phyloP scores from a whole-genome alignment of 495 filamentous ascomycete species.

The Cryomyces minteri region DNA sequence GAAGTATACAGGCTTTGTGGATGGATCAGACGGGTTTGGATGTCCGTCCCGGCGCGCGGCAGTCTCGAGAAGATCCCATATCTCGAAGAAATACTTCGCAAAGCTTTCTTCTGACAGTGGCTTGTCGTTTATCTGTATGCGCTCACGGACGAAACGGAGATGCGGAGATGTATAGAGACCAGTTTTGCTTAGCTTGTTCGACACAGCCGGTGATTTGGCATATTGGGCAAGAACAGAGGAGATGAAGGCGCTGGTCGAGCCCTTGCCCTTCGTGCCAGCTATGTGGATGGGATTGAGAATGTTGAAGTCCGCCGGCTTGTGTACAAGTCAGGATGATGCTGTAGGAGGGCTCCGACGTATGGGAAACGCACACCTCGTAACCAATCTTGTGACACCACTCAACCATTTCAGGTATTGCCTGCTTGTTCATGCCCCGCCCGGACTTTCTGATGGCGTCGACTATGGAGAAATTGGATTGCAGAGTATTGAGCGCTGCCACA shows the following conservation, averaged over 20 bases:
- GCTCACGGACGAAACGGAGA: constrained; percentile 70
- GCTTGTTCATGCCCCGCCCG: constrained; percentile 45
- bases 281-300: constrained; percentile 64
- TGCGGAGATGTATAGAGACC: constrained; percentile 85
- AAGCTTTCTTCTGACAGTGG: constrained; percentile 64
- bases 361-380: constrained; percentile 42
- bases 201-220: constrained; percentile 16
- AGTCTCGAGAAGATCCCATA: constrained; percentile 60
- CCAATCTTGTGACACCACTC: constrained; percentile 61
- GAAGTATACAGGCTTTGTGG: constrained; percentile 68
- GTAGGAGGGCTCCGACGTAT: not conserved
- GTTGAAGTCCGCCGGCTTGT: constrained; percentile 63
- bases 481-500: constrained; percentile 67
- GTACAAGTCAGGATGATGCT: not conserved
- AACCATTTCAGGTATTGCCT: constrained; percentile 55
- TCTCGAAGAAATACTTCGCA: constrained; percentile 71
- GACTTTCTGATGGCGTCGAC: constrained; percentile 57
- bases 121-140: constrained; percentile 62
- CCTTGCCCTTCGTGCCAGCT: constrained; percentile 88
- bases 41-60: constrained; percentile 21
- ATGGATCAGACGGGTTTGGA: constrained; percentile 24
- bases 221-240: constrained; percentile 43
- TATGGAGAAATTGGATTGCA: constrained; percentile 70
- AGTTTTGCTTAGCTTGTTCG: constrained; percentile 30
- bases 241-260: constrained; percentile 55